Percentiles rank a stretch among this genome's conserved stretches.
Conservation (phyloP, 2,329 filamentous ascomycete genomes). For the Lecanicillium sp. region DNA sequence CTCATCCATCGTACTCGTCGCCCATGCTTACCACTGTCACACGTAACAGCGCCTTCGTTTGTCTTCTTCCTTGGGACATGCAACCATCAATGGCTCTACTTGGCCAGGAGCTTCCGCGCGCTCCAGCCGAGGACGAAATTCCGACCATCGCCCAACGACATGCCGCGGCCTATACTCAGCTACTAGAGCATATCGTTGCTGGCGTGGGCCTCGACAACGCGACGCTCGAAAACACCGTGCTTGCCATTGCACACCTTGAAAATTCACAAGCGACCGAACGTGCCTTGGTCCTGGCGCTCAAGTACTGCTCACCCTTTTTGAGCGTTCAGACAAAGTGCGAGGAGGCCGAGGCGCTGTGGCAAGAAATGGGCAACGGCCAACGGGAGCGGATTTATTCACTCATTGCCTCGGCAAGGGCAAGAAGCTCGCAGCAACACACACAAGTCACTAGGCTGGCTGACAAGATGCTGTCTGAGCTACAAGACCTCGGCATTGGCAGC, state of each 20-base stretch:
- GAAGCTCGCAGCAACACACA: not conserved
- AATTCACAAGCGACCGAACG: not conserved
- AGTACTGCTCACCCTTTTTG: not conserved
- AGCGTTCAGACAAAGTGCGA: not conserved
- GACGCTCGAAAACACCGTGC: not conserved
- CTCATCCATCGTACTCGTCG: too few species aligned
- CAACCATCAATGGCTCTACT: not conserved
- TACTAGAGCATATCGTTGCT: not conserved
- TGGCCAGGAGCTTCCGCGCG: not conserved
- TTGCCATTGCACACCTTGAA: not conserved
- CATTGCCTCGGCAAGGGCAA: not conserved
- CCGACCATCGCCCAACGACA: not conserved
- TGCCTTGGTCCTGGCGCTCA: not conserved
- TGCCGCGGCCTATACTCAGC: not conserved
- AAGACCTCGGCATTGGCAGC: not conserved
- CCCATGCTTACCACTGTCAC: too few species aligned
- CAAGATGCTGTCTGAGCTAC: not conserved
- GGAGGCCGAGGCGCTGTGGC: not conserved
- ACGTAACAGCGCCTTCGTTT: not conserved
- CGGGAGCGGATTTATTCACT: not conserved
- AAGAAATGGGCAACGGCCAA: not conserved
- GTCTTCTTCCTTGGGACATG: not conserved
- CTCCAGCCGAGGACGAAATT: not conserved
- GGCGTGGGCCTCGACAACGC: not conserved
- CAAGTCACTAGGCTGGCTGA: not conserved